These are phyloP conservation scores for Eimeria sp. DNA, from an alignment of 169 alveolate genomes.

Conservation along the genomic window DNA sequence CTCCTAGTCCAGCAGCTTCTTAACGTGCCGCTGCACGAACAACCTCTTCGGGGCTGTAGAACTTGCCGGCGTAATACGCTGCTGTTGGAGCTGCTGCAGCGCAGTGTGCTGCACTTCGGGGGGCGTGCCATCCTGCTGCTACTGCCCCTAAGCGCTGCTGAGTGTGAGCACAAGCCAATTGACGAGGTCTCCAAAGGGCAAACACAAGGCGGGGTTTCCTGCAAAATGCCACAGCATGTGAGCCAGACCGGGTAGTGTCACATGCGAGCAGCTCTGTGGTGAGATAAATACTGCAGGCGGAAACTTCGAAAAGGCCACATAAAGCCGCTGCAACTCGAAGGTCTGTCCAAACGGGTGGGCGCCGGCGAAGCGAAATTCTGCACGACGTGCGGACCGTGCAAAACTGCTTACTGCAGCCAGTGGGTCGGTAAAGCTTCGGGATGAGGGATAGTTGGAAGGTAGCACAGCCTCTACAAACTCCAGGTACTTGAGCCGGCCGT, in stretches of 20 bases:
- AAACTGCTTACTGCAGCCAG: constrained; percentile 10
- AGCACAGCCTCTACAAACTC: constrained; percentile 81
- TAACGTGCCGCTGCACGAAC: constrained; percentile 29
- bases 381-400: neutral
- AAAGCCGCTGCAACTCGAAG: neutral
- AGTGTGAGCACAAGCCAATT: neutral
- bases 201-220: constrained; percentile 17
- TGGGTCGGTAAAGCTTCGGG: constrained; percentile 14
- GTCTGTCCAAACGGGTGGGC: neutral
- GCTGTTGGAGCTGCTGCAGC: constrained; percentile 57
- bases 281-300: neutral
- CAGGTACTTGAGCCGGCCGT: constrained; percentile 77
- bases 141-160: constrained; percentile 31
- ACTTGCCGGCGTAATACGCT: neutral
- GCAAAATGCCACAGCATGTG: neutral
- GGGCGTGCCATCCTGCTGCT: constrained; percentile 48
- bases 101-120: constrained; percentile 16
- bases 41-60: constrained; percentile 17
- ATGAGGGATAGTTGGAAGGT: constrained; percentile 48
- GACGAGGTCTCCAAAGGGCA: constrained; percentile 1
- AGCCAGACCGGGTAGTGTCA: too few species aligned
- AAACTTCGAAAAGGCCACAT: neutral
- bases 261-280: neutral
- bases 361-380: neutral
- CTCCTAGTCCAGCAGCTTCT: constrained; percentile 7